Percentiles rank a stretch among this genome's conserved stretches.
Evolutionary conservation across 1,284 basidiomycete species (phyloP).

Genomic region (Irpex lacteus): DNA sequence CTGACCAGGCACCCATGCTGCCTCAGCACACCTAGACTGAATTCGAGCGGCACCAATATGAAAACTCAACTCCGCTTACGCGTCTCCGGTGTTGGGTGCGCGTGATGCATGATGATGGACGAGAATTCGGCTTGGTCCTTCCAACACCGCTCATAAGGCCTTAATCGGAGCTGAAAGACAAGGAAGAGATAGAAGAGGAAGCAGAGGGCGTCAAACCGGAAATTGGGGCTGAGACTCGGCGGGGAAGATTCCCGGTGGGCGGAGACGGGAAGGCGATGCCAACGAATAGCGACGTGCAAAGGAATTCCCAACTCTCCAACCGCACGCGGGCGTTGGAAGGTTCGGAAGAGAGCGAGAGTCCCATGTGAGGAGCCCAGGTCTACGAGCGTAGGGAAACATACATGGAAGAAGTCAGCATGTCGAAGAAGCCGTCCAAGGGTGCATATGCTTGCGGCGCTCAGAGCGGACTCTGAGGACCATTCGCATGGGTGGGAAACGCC

Average conservation of each 20-base stretch:
- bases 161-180: not conserved
- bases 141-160: not conserved
- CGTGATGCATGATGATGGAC: not conserved
- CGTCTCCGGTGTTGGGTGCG: too few species aligned
- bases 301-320: not conserved
- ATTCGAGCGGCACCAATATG: not conserved
- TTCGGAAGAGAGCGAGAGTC: not conserved
- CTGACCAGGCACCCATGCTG: not conserved
- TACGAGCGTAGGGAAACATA: not conserved
- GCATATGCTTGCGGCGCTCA: not conserved
- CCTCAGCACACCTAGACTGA: not conserved
- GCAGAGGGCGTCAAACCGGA: not conserved
- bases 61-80: not conserved
- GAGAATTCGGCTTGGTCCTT: not conserved
- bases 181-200: not conserved
- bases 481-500: not conserved
- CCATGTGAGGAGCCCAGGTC: not conserved
- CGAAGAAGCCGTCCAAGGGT: not conserved
- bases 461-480: not conserved
- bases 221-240: conserved; percentile 1
- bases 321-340: not conserved
- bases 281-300: not conserved
- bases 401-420: not conserved
- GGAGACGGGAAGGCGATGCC: not conserved
- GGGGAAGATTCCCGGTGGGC: not conserved